A percentile compares a stretch with the other conserved stretches of the same genome.
These are phyloP conservation scores for Boletus coffeatus DNA, from an alignment of 1,284 basidiomycete species.

Conservation along the genomic window DNA sequence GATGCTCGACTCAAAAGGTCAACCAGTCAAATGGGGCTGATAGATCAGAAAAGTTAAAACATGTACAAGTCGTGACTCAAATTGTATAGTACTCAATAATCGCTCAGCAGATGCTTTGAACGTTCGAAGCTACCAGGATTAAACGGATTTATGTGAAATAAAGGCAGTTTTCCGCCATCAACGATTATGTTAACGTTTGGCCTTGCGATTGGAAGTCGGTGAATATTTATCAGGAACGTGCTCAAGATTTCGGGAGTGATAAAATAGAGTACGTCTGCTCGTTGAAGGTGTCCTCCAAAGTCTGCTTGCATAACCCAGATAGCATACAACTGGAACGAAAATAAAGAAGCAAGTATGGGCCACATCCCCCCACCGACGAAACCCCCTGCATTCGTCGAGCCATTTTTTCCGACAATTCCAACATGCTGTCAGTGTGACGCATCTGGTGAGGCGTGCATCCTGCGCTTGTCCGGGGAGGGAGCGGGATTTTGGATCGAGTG, in stretches of 20 bases:
- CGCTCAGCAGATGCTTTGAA: too few species aligned
- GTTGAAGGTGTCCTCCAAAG: conserved; percentile 33
- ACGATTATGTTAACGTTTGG: too few species aligned
- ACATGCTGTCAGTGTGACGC: conserved; percentile 28
- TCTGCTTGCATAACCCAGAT: conserved; percentile 35
- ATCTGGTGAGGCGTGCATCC: conserved; percentile 51
- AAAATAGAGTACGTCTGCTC: conserved; percentile 30
- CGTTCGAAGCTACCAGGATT: too few species aligned
- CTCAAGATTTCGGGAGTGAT: conserved; percentile 18
- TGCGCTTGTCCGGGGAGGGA: conserved; percentile 80
- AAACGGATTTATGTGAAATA: too few species aligned
- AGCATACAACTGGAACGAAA: conserved; percentile 23
- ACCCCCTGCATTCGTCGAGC: conserved; percentile 32
- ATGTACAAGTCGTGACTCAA: too few species aligned
- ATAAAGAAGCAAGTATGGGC: conserved; percentile 33
- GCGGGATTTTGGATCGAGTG: conserved; percentile 83
- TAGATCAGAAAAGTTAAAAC: too few species aligned
- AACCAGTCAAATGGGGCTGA: too few species aligned
- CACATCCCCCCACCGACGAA: conserved; percentile 36
- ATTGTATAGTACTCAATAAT: too few species aligned
- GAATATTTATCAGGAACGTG: conserved; percentile 20
- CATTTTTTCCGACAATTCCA: conserved; percentile 31
- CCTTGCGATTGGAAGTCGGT: too few species aligned
- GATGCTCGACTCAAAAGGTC: too few species aligned
- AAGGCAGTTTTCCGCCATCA: too few species aligned